Base-by-base conservation (phyloP, 2,329 filamentous ascomycete species). In the Phyllosticta citribraziliensis region DNA sequence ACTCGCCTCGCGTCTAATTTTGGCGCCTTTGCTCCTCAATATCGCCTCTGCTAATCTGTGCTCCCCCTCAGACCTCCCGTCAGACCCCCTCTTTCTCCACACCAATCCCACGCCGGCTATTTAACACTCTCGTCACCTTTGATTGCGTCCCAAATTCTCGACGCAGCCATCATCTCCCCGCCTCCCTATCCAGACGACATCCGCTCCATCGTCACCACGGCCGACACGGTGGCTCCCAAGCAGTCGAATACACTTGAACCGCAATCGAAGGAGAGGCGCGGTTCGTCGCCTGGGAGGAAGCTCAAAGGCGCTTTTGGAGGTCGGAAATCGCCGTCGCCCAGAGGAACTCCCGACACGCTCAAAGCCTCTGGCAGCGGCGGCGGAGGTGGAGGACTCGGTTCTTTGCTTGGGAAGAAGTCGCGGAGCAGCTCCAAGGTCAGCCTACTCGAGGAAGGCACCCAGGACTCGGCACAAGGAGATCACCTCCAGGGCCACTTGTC, bases 281-380 rank as follows among this genome's bases (percentile, higher is more conserved):
- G 84, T 24, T 79, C 83, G 20, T 92, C 90, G 10, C 88, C 88
- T 11, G 84, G 82, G 57, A 83, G 85, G 68, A 89, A 86, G 69
- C 78, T 93, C 64, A 88, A 83, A 71, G 85, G 87, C 69, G 88
- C 87, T 12, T 90, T 94, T 68, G 82, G 77, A 62, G 67, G 66
- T 9, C 66, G 67, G 56, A 67, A 69, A 55, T 64, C 68, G 14
- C 69, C 70, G 9, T 68, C 70, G 24, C 68, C 72, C 22, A 72
- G 69, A 60, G 56, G 66, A 9, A 66, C 63, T 30, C 61, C 66
- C 19, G 74, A 78, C 35, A 73, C 74, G 50, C 65, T 69, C 11
- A 78, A 76, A 61, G 76, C 78, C 24, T 64, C 67, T 5, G 72
- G 70, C 27, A 75, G 76, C 61, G 77, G 76, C 60, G 75, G 74